Evolutionary conservation across 345 rosid species (phyloP).

Genomic region (Citrus sinensis): DNA sequence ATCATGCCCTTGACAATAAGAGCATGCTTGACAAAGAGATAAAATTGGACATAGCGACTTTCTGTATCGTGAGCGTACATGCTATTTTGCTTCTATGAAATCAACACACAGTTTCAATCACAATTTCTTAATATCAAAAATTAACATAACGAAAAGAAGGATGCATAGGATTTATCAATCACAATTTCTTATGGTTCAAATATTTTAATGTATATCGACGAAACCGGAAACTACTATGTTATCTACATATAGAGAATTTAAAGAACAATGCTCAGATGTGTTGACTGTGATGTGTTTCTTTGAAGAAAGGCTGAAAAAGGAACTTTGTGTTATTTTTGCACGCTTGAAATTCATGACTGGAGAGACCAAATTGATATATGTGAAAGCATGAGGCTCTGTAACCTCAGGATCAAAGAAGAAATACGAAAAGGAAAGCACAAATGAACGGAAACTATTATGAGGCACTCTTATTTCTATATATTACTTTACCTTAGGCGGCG

Average conservation of each 20-base stretch:
- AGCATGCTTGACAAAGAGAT: not conserved
- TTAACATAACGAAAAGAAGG: not conserved
- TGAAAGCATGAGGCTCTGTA: constrained; percentile 15
- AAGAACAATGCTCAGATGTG: not conserved
- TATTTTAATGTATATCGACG: constrained; percentile 7
- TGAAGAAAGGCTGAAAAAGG: not conserved
- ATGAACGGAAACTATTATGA: constrained; percentile 17
- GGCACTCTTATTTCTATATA: constrained; percentile 13
- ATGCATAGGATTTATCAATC: constrained; percentile 2
- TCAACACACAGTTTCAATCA: not conserved
- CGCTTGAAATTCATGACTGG: constrained; percentile 16
- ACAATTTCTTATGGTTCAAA: constrained; percentile 4
- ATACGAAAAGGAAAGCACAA: constrained; percentile 18
- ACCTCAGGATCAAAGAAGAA: constrained; percentile 9
- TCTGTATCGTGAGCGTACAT: not conserved
- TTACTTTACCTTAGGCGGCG: constrained; percentile 51
- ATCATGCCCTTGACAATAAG: too few relatives aligned
- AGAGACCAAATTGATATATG: constrained; percentile 26
- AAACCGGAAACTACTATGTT: constrained; percentile 6
- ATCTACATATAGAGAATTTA: not conserved
- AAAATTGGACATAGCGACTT: not conserved
- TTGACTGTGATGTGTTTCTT: not conserved
- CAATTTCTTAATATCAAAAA: not conserved
- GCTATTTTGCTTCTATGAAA: not conserved
- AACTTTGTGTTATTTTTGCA: constrained; percentile 23